phyloP scores from a whole-genome alignment of 1,284 basidiomycete species.

The Ceratorhiza oryzae-sativae region DNA sequence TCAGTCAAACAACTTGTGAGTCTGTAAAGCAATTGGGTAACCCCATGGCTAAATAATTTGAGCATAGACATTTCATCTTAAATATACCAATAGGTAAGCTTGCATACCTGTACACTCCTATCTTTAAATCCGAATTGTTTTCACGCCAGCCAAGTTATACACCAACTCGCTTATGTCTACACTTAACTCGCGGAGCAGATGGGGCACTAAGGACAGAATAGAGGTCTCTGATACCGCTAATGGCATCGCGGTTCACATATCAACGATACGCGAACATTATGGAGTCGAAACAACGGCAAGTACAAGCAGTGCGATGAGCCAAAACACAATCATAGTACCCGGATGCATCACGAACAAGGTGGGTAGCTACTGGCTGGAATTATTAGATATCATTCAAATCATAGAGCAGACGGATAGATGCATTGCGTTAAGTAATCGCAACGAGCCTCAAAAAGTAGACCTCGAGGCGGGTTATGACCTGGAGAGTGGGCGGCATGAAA shows the following conservation, averaged over 20 bases:
- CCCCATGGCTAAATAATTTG: too few relatives aligned
- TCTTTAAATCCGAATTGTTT: neutral
- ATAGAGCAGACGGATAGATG: too few relatives aligned
- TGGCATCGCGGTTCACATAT: neutral
- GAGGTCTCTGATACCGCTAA: neutral
- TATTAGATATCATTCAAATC: too few relatives aligned
- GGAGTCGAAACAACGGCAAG: neutral
- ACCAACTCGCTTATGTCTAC: constrained; percentile 29
- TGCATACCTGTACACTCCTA: neutral
- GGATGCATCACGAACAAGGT: too few relatives aligned
- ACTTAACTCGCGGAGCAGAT: constrained; percentile 15
- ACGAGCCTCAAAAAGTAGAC: too few relatives aligned
- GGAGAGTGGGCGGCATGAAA: too few relatives aligned
- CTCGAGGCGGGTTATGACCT: too few relatives aligned
- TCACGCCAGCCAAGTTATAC: constrained; percentile 12
- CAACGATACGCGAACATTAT: neutral
- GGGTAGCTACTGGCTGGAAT: too few relatives aligned
- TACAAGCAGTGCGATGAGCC: neutral
- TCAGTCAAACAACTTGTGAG: constrained; percentile 23
- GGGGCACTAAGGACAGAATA: neutral
- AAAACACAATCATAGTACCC: too few relatives aligned
- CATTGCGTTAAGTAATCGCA: neutral
- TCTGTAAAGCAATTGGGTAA: too few relatives aligned
- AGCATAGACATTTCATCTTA: neutral
- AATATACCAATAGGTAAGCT: constrained; percentile 17